Percentiles rank a stretch among this genome's conserved stretches.
Conservation (phyloP, 192 early-diverging fungal species). For the Fimicolochytrium jonesii region DNA sequence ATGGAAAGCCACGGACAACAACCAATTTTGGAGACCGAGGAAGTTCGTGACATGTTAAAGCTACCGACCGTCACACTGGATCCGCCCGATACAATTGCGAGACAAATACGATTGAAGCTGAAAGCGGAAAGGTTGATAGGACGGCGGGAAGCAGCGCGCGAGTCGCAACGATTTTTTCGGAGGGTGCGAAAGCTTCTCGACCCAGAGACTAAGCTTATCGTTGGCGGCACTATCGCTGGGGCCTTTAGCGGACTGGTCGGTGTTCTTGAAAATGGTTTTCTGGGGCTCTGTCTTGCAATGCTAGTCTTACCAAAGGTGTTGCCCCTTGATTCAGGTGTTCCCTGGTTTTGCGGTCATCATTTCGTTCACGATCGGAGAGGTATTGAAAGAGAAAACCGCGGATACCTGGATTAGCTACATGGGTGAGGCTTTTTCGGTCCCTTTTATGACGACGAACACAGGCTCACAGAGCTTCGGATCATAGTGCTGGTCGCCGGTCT, state of each 20-base stretch:
- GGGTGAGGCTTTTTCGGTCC: not conserved
- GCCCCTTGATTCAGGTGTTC: conserved; percentile 1
- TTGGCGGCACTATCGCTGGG: conserved; percentile 2
- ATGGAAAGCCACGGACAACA: not conserved
- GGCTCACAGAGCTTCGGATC: not conserved
- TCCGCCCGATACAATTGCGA: conserved; percentile 14
- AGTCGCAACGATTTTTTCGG: not conserved
- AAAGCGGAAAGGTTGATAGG: conserved; percentile 9
- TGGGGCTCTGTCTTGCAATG: not conserved
- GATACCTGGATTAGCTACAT: conserved; percentile 7
- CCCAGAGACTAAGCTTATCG: not conserved
- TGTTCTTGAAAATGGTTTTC: not conserved
- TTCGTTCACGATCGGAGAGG: not conserved
- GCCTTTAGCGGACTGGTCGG: conserved; percentile 7
- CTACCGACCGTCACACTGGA: not conserved
- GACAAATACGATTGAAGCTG: conserved; percentile 21
- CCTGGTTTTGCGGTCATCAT: conserved; percentile 16
- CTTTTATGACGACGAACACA: not conserved
- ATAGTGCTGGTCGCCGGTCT: not conserved
- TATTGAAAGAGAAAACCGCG: not conserved
- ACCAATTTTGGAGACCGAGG: not conserved
- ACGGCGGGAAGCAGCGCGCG: not conserved
- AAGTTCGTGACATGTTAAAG: not conserved
- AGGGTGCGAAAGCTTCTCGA: not conserved
- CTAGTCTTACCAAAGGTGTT: not conserved